These are phyloP conservation scores for Brasenia schreberi DNA, from an alignment of 164 flowering plant genomes.

Conservation along the genomic window DNA sequence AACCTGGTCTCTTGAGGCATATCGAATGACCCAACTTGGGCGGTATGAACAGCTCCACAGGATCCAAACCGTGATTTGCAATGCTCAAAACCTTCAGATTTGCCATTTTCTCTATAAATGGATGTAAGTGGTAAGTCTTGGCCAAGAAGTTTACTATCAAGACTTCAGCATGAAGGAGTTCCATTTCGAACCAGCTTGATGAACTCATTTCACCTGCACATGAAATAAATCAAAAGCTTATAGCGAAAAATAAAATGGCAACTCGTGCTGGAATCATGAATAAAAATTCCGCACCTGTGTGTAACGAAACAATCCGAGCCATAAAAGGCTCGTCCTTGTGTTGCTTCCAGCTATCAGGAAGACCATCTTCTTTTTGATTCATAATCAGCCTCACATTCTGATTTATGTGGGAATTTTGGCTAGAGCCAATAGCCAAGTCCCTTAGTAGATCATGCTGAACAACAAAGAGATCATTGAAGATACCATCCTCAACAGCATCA, in stretches of 20 bases:
- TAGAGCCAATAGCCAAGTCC: conserved; percentile 57
- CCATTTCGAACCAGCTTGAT: conserved; percentile 52
- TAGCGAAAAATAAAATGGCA: neutral
- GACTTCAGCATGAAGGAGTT: conserved; percentile 69
- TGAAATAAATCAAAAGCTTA: neutral
- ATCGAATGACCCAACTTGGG: conserved; percentile 25
- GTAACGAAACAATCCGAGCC: neutral
- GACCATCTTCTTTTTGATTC: conserved; percentile 40
- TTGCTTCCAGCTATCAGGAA: conserved; percentile 1
- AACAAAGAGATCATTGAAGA: conserved; percentile 49
- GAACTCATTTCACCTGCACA: conserved; percentile 61
- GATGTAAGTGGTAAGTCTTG: conserved; percentile 41
- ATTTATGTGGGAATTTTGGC: conserved; percentile 24
- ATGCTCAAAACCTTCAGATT: conserved; percentile 46
- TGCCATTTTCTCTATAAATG: conserved; percentile 54
- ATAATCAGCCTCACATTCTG: conserved; percentile 44
- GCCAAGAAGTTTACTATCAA: conserved; percentile 58
- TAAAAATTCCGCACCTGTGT: neutral
- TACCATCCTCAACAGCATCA: conserved; percentile 52
- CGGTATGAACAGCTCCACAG: conserved; percentile 32
- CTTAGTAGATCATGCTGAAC: conserved; percentile 71
- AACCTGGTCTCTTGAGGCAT: conserved; percentile 70
- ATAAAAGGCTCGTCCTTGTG: neutral
- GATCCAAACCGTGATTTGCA: conserved; percentile 28
- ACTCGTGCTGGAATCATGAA: neutral